phyloP scores from a whole-genome alignment of 257 asterid species.

The Ajuga chamaepitys region DNA sequence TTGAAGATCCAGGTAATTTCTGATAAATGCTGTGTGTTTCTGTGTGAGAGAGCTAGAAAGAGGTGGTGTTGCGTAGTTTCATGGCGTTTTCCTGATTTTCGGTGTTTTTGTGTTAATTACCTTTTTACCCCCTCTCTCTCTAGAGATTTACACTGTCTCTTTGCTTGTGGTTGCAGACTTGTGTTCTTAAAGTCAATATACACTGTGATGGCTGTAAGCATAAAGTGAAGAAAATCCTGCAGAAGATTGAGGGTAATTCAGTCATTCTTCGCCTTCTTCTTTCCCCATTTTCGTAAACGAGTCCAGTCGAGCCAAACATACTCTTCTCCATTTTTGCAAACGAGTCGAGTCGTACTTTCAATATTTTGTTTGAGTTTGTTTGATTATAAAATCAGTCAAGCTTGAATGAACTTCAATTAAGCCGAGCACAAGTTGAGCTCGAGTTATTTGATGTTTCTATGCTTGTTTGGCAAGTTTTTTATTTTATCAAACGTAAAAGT shows the following conservation, averaged over 20 bases:
- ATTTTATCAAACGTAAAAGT: too few relatives aligned
- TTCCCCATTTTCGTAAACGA: too few relatives aligned
- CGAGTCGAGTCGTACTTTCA: too few relatives aligned
- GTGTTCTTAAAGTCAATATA: constrained; percentile 92
- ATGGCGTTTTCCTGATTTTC: constrained; percentile 4
- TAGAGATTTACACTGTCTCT: constrained; percentile 19
- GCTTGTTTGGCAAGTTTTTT: too few relatives aligned
- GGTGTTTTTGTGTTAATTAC: too few relatives aligned
- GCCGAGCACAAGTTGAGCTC: too few relatives aligned
- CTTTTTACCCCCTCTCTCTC: constrained; percentile 33
- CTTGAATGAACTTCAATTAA: too few relatives aligned
- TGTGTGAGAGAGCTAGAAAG: background rate
- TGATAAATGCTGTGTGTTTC: background rate
- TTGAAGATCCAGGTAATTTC: constrained; percentile 50
- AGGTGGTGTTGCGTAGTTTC: constrained; percentile 1
- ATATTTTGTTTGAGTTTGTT: too few relatives aligned
- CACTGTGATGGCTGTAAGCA: constrained; percentile 98
- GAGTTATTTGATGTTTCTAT: too few relatives aligned
- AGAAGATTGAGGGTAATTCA: constrained; percentile 81
- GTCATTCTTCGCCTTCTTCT: background rate
- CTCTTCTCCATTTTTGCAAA: too few relatives aligned
- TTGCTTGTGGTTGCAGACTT: constrained; percentile 87
- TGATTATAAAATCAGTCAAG: too few relatives aligned
- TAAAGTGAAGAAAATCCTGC: constrained; percentile 94
- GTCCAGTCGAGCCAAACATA: too few relatives aligned